phyloP scores from a whole-genome alignment of 208 protist species.

The Porcisia hertigi region DNA sequence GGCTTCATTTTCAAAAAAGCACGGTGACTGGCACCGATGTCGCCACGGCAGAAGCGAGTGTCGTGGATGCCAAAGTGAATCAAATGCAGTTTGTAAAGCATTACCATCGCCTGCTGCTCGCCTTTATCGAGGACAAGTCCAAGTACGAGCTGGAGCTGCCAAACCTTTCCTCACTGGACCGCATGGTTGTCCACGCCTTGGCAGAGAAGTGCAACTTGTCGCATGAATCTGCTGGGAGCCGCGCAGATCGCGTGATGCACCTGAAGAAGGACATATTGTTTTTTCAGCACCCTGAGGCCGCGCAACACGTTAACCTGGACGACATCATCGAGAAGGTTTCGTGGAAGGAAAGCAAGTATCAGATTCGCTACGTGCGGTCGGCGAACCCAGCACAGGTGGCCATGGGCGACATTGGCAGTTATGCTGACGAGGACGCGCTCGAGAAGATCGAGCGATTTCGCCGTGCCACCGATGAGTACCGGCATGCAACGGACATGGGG shows the following conservation, averaged over 20 bases:
- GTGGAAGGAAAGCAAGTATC: slow-evolving; percentile 72
- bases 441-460: slow-evolving; percentile 59
- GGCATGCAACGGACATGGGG: slow-evolving; percentile 74
- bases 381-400: slow-evolving; percentile 38
- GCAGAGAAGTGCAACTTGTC: slow-evolving; percentile 87
- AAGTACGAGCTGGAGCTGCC: slow-evolving; percentile 76
- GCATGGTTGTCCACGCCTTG: slow-evolving; percentile 75
- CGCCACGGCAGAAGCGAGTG: slow-evolving; percentile 4
- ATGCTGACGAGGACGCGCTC: slow-evolving; percentile 73
- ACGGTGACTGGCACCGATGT: slow-evolving; percentile 3
- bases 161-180: slow-evolving; percentile 70
- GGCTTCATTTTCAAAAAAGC: slow-evolving; percentile 23
- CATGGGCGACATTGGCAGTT: slow-evolving; percentile 63
- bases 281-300: slow-evolving; percentile 63
- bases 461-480: slow-evolving; percentile 84
- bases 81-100: slow-evolving; percentile 64
- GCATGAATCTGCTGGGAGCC: slow-evolving; percentile 64
- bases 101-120: slow-evolving; percentile 66
- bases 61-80: slow-evolving; percentile 63
- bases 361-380: slow-evolving; percentile 48
- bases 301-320: slow-evolving; percentile 55
- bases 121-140: slow-evolving; percentile 79
- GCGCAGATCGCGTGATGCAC: slow-evolving; percentile 55
- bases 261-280: slow-evolving; percentile 88
- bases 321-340: slow-evolving; percentile 44